These are phyloP conservation scores for Patellifolia procumbens DNA, from an alignment of 179 eudicot genomes.

Conservation along the genomic window DNA sequence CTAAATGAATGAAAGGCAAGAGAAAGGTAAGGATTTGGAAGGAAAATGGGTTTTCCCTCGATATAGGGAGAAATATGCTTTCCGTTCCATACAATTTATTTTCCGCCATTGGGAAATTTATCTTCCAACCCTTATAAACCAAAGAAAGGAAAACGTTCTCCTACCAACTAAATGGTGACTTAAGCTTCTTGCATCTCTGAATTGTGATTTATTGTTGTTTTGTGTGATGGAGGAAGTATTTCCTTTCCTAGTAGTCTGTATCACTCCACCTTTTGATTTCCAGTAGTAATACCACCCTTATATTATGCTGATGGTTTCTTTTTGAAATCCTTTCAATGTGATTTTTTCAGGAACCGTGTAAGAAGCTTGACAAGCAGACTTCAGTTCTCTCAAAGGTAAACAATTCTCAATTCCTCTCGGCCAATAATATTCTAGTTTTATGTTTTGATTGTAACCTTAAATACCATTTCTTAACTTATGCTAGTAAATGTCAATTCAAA, in stretches of 20 bases:
- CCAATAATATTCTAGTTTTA: neutral
- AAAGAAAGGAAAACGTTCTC: too few relatives aligned
- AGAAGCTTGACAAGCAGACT: slow-evolving; percentile 15
- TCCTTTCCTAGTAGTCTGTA: neutral
- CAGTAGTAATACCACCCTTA: neutral
- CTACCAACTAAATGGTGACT: too few relatives aligned
- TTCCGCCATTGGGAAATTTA: too few relatives aligned
- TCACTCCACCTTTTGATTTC: neutral
- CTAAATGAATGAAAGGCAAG: too few relatives aligned
- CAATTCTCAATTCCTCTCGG: neutral
- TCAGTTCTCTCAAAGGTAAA: slow-evolving; percentile 24
- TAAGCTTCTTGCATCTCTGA: neutral
- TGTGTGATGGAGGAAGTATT: neutral
- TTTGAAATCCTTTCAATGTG: neutral
- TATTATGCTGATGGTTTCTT: neutral
- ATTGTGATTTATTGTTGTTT: neutral
- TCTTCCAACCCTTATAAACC: too few relatives aligned
- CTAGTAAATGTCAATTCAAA: neutral
- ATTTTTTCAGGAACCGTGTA: slow-evolving; percentile 27
- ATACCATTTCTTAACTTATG: too few relatives aligned
- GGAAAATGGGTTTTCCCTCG: too few relatives aligned
- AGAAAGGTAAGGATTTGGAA: too few relatives aligned
- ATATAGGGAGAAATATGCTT: too few relatives aligned
- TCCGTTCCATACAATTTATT: too few relatives aligned
- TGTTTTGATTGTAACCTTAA: neutral